Evolutionary conservation across 129 eudicot species (phyloP), one percentile per base, ranked within the genome.

Genomic region (Centaurea solstitialis): DNA sequence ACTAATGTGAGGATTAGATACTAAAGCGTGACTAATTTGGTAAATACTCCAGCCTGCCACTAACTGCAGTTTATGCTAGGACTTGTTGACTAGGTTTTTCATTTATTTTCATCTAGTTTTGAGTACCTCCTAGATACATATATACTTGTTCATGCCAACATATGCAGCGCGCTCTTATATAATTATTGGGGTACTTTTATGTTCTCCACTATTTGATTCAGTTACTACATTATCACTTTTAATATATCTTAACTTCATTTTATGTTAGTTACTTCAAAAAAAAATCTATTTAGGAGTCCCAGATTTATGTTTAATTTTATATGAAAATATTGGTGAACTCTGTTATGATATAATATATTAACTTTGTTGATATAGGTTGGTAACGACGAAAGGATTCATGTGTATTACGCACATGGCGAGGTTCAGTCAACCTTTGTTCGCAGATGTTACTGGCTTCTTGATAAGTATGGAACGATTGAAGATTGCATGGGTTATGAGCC

Each of bases 361-460:
- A 21, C 73, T 9, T 70, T 82, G 6, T 35, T 74, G 59, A 24
- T 78, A 65, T 84, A 95, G 97, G 97, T 95, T 76, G 99, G 99
- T 47, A 82, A 87, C 33, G 97, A 92, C 61, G 99, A 95, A 85
- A 87, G 97, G 87, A 95, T 95, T 73, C 99, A 95, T 72, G 99
- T 92, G 72, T 95, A 95, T 86, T 95, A 95, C 82, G 99, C 99
- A 37, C 99, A 92, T 85, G 99, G 99, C 43, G 91, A 92, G 79
- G 97, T 87, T 76, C 86, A 81, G 68, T 81, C 97, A 57, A 92
- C 91, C 79, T 92, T 95, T 89, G 99, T 95, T 87, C 97, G 99
- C 79, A 90, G 99, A 90, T 95, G 99, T 84, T 95, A 95, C 80
- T 95, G 99, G 99, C 90, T 95, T 70, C 99, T 95, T 83, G 99